phyloP scores from a whole-genome alignment of 306 rosid genomes.

The Biancaea sappan region DNA sequence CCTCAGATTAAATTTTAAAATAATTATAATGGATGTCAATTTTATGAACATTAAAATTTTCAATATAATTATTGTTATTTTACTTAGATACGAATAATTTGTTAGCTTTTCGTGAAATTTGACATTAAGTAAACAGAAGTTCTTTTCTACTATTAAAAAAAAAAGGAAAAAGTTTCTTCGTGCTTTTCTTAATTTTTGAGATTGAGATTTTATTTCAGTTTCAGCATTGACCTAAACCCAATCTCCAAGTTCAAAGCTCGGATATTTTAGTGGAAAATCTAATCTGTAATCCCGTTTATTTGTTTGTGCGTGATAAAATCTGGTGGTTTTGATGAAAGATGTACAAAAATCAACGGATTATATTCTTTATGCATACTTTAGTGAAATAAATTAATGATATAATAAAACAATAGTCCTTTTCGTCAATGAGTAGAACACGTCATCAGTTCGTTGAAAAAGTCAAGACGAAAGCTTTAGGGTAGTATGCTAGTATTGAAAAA shows the following conservation, averaged over 20 bases:
- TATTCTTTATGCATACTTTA: neutral
- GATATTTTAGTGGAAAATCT: neutral
- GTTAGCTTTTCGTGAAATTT: too few relatives aligned
- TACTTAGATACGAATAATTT: too few relatives aligned
- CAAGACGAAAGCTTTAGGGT: neutral
- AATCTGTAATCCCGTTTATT: neutral
- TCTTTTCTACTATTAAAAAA: too few relatives aligned
- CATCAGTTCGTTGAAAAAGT: neutral
- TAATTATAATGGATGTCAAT: too few relatives aligned
- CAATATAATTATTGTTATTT: too few relatives aligned
- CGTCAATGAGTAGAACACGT: neutral
- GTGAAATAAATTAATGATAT: neutral
- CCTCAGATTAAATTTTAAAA: too few relatives aligned
- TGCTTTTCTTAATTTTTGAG: neutral
- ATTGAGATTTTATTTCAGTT: neutral
- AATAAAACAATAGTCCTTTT: neutral
- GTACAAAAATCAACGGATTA: neutral
- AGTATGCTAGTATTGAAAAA: neutral
- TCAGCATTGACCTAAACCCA: neutral
- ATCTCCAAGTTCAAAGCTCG: neutral
- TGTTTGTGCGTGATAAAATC: neutral
- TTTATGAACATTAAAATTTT: too few relatives aligned
- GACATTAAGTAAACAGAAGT: too few relatives aligned
- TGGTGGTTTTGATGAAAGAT: neutral
- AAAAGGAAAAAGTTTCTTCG: too few relatives aligned